phyloP scores from a whole-genome alignment of 2,329 filamentous ascomycete genomes.

The Daldinia sp. region DNA sequence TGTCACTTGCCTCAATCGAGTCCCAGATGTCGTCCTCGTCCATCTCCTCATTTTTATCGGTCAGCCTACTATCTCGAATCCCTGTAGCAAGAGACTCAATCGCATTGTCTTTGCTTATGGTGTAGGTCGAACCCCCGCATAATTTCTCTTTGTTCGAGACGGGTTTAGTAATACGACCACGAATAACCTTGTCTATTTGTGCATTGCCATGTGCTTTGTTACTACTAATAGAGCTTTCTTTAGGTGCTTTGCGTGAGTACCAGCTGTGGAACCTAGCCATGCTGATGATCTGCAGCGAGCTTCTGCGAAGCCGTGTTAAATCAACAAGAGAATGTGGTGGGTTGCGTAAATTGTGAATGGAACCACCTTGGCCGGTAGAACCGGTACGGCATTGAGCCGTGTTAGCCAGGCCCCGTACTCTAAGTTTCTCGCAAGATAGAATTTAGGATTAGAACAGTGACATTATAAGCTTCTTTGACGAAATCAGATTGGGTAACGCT shows the following conservation, averaged over 20 bases:
- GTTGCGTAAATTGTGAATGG: slow-evolving; percentile 3
- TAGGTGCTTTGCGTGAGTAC: slow-evolving; percentile 14
- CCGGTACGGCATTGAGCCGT: not conserved
- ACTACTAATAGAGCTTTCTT: not conserved
- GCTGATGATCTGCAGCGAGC: not conserved
- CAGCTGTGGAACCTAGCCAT: slow-evolving; percentile 33
- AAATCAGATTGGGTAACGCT: slow-evolving; percentile 10
- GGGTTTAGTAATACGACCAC: slow-evolving; percentile 38
- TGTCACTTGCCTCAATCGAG: not conserved
- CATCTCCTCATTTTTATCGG: not conserved
- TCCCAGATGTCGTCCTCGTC: not conserved
- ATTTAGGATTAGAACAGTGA: slow-evolving; percentile 6
- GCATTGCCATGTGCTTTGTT: not conserved
- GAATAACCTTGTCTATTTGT: slow-evolving; percentile 27
- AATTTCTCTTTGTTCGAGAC: slow-evolving; percentile 4
- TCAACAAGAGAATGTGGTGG: not conserved
- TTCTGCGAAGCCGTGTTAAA: not conserved
- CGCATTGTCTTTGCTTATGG: not conserved
- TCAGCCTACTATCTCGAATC: not conserved
- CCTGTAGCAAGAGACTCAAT: not conserved
- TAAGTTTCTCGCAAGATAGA: not conserved
- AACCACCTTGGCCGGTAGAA: not conserved
- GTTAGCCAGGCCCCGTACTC: not conserved
- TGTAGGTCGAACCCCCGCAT: not conserved
- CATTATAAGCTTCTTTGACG: slow-evolving; percentile 15